Conservation (phyloP, 78 protist genomes). For the Anaeramoeba ignava region DNA sequence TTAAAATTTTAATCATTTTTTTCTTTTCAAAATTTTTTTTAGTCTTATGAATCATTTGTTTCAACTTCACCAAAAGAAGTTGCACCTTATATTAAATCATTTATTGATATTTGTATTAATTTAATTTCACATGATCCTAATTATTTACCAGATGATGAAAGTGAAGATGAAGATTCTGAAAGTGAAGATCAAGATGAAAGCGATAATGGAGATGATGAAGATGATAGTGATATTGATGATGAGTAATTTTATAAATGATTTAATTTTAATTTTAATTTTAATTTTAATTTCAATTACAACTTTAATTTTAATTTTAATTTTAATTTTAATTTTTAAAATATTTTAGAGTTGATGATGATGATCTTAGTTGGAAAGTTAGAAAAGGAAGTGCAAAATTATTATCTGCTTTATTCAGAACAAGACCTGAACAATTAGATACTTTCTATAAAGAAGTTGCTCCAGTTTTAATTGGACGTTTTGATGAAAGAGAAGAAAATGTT, state of each 20-base stretch:
- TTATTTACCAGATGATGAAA: constrained; percentile 42
- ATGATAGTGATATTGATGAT: constrained; percentile 44
- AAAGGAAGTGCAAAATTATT: constrained; percentile 53
- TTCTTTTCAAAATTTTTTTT: too few relatives aligned
- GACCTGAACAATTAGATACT: constrained; percentile 41
- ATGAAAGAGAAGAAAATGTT: constrained; percentile 76
- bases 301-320: too few relatives aligned
- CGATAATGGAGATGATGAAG: constrained; percentile 14
- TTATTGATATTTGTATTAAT: constrained; percentile 26
- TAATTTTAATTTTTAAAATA: too few relatives aligned
- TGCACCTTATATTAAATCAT: constrained; percentile 22
- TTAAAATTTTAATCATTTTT: too few relatives aligned
- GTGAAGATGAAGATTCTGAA: constrained; percentile 25
- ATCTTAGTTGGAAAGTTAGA: constrained; percentile 80
- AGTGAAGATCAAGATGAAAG: constrained; percentile 13
- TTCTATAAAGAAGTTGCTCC: constrained; percentile 46
- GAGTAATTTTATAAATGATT: too few relatives aligned
- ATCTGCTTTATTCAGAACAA: constrained; percentile 44
- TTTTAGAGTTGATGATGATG: constrained; percentile 91
- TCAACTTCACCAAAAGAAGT: constrained; percentile 51
- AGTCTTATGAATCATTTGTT: constrained; percentile 52
- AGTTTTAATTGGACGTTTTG: constrained; percentile 28
- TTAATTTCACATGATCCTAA: constrained; percentile 71
- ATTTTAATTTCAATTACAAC: too few relatives aligned
- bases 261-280: too few relatives aligned